Base-by-base conservation (phyloP, 2,329 filamentous ascomycete genomes). In the Penicillium oxalicum region DNA sequence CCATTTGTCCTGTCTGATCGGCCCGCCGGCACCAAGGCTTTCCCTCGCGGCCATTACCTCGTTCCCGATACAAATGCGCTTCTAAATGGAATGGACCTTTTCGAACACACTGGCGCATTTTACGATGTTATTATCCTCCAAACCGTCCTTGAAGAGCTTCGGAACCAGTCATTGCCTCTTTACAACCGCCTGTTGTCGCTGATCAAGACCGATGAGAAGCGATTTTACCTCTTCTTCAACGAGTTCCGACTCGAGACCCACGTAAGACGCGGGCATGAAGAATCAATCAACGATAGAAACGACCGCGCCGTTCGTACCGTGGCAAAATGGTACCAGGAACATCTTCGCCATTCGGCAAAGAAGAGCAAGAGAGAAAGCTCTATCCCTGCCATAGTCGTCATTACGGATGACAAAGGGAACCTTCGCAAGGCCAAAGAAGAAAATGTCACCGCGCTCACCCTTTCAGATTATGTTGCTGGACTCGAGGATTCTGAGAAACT, bases 211-310 rank as follows among this genome's bases (percentile, higher is more conserved):
- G 90, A 95, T 61, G 90, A 95, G 57, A 98, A 98, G 76, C 83
- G 91, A 47, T 97, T 95, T 67, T 96, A 97, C 64, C 88, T 98
- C 45, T 98, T 98, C 69, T 97, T 97, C 80, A 98, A 98, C 68
- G 93, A 98, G 62, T 98, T 98, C 65, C 82, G 91, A 44, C 76
- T 91, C 35, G 94, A 98, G 69, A 98, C 93, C 0, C 87, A 95
- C 63, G 81, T 96, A 41, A 73, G 79, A 27, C 80, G 93, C 53
- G 79, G 84, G 18, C 70, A 78, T 5, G 85, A 87, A 34, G 93
- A 98, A 74, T 86, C 82, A 3, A 93, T 98, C 70, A 98, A 98
- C 66, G 93, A 98, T 68, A 81, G 93, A 47, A 98, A 98, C 64
- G 94, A 98, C 68, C 83, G 91, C 53, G 90, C 93, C 39, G 88